Base-by-base conservation (phyloP, 1,284 basidiomycete species). In the Fomitiporia mediterranea region DNA sequence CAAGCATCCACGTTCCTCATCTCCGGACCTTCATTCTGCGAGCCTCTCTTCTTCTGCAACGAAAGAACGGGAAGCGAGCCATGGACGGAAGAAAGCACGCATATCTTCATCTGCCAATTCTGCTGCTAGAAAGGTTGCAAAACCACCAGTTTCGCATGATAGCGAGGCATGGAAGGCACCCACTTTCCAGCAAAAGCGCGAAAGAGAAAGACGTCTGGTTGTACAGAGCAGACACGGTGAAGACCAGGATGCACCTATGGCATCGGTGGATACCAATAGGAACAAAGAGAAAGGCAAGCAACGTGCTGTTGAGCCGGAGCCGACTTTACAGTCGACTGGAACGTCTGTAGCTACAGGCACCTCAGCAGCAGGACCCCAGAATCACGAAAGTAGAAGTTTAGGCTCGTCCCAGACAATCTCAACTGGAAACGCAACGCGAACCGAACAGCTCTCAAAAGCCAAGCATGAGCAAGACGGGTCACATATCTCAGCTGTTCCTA, bases 151-250 rank as follows among this genome's bases (percentile, higher is more conserved):
- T n/a, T 23, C 43, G 30, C 56, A 57, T 23, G 40, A 57, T 23
- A 25, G 19, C 2, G 35, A 51, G 44, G 56, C 56, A 35, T 57
- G 56, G 56, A 11, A 47, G 8, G n/a, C 42, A 9, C 42, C 56
- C 3, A 57, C 48, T 23, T 57, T 57, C 50, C 15, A 52, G 13
- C 47, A 37, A 19, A 39, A n/a, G 3, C 30, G 44, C 8, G 44
- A 32, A 25, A 32, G 21, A 40, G 19, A 49, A 49, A 19, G n/a
- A 21, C 1, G 34, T n/a, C n/a, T n/a, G n/a, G n/a, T n/a, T n/a
- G n/a, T n/a, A 2, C n/a, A 17, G 15, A 23, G 42, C 19, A 15
- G n/a, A n/a, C n/a, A n/a, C n/a, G n/a, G n/a, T n/a, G n/a, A n/a
- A n/a, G n/a, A n/a, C n/a, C n/a, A n/a, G n/a, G n/a, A n/a, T n/a